A percentile compares a stretch with the other conserved stretches of the same genome.
Conservation (phyloP, 2,329 filamentous ascomycete genomes). For the Ascochyta lentis region DNA sequence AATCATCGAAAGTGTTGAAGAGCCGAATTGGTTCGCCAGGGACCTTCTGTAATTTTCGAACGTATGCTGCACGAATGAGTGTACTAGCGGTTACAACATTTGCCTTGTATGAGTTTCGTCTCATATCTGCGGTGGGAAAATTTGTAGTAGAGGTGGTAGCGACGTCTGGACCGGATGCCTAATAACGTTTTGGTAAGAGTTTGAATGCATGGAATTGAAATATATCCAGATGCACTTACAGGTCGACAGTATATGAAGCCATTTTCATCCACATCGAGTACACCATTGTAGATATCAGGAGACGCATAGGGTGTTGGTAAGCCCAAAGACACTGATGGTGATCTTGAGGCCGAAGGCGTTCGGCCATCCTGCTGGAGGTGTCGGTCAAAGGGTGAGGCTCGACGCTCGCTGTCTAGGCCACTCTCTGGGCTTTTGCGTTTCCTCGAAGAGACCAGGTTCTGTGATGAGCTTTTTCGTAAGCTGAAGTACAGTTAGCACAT, state of each 20-base stretch:
- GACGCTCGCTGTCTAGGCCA: slow-evolving; percentile 21
- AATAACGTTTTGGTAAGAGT: not conserved
- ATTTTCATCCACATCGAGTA: slow-evolving; percentile 46
- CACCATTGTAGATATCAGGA: slow-evolving; percentile 51
- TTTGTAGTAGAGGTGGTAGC: slow-evolving; percentile 26
- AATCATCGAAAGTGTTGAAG: slow-evolving; percentile 66
- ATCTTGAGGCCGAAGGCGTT: slow-evolving; percentile 30
- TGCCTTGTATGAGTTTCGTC: slow-evolving; percentile 31
- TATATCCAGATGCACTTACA: slow-evolving; percentile 25
- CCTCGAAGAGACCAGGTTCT: not conserved
- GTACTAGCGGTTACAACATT: slow-evolving; percentile 42
- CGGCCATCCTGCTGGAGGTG: slow-evolving; percentile 15
- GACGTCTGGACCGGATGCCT: slow-evolving; percentile 3
- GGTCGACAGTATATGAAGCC: slow-evolving; percentile 46
- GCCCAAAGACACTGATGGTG: slow-evolving; percentile 30
- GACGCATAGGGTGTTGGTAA: slow-evolving; percentile 6
- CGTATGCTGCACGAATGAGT: slow-evolving; percentile 50
- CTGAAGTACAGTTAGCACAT: slow-evolving; percentile 18
- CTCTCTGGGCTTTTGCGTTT: slow-evolving; percentile 40
- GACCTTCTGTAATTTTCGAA: slow-evolving; percentile 35
- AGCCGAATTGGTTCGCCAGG: slow-evolving; percentile 60
- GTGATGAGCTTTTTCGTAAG: slow-evolving; percentile 5
- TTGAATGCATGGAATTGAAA: no score
- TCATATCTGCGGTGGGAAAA: slow-evolving; percentile 49
- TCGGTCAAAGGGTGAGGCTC: slow-evolving; percentile 32